These are phyloP conservation scores for Candida cerambycidarum DNA, from an alignment of 805 yeast species.

Conservation along the genomic window DNA sequence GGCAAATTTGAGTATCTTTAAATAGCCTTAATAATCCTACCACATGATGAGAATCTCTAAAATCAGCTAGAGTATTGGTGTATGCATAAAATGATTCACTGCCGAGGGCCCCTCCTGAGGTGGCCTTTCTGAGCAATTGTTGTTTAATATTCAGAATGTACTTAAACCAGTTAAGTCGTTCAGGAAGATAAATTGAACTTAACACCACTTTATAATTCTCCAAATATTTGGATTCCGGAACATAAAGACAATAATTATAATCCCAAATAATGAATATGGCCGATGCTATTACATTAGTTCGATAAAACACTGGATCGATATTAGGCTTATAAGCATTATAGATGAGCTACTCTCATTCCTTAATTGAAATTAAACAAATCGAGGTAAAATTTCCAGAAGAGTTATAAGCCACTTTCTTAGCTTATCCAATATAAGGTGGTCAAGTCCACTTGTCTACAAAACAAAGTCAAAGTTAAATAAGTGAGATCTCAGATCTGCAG, in stretches of 20 bases:
- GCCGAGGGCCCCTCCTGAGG: neutral
- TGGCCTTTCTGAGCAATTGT: neutral
- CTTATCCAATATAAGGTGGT: too few species aligned
- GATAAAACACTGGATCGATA: constrained; percentile 40
- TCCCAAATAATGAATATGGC: constrained; percentile 49
- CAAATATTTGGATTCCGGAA: constrained; percentile 36
- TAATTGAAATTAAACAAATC: too few species aligned
- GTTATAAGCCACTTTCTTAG: too few species aligned
- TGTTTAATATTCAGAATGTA: constrained; percentile 32
- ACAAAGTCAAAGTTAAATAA: too few species aligned
- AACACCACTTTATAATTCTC: neutral
- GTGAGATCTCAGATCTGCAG: too few species aligned
- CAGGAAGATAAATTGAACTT: constrained; percentile 6
- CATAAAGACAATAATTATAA: constrained; percentile 46
- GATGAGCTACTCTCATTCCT: too few species aligned
- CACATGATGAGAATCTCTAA: constrained; percentile 57
- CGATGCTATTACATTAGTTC: constrained; percentile 42
- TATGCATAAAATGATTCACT: neutral
- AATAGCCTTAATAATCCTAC: too few species aligned
- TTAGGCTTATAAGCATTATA: constrained; percentile 44
- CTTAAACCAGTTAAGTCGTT: constrained; percentile 38
- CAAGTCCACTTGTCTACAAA: too few species aligned
- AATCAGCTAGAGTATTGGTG: neutral
- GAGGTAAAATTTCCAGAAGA: too few species aligned
- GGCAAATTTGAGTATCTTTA: constrained; percentile 44